Base-by-base conservation (phyloP, 805 yeast species). In the Pichia paraexigua region DNA sequence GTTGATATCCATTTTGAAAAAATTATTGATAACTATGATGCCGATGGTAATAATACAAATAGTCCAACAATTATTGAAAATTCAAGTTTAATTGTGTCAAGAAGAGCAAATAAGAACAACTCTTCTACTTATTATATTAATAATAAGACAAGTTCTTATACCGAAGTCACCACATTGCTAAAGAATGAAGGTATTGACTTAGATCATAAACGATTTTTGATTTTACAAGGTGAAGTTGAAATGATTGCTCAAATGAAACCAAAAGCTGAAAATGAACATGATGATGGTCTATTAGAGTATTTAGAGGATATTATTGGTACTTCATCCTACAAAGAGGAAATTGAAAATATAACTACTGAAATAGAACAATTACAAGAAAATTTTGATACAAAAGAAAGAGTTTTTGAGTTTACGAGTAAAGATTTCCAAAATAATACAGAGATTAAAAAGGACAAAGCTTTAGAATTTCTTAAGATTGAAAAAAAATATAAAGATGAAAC, bases 181-280 rank as follows among this genome's bases (percentile, higher is more conserved):
- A 83, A 82, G 57, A 82, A 77, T 18, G 82, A 89, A 63, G 99
- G 98, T 6, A 86, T 94, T 53, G 99, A 94, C 67, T 74, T 94
- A 55, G 95, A 91, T 58, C 99, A 94, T 67, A 94, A 94, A 64
- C 76, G 99, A 59, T 94, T 94, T 61, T 75, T 94, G 59, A 95
- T 94, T 63, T 72, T 94, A 44, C 99, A 94, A 69, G 99, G 99
- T 65, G 99, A 94, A 65, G 99, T 94, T 43, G 99, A 94, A 70
- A 85, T 91, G 57, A 94, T 94, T 62, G 97, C 99, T 0, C 97
- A 94, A 65, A 95, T 94, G 99, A 92, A 92, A 64, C 87, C 99
- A 12, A 94, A 92, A 63, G 98, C 97, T 0, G 97, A 94, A 61
- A 79, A 75, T 47, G 96, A 88, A 49, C 81, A 81, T 56, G 98